These are phyloP conservation scores for Penicillium herquei DNA, from an alignment of 495 filamentous ascomycete species.

Conservation along the genomic window DNA sequence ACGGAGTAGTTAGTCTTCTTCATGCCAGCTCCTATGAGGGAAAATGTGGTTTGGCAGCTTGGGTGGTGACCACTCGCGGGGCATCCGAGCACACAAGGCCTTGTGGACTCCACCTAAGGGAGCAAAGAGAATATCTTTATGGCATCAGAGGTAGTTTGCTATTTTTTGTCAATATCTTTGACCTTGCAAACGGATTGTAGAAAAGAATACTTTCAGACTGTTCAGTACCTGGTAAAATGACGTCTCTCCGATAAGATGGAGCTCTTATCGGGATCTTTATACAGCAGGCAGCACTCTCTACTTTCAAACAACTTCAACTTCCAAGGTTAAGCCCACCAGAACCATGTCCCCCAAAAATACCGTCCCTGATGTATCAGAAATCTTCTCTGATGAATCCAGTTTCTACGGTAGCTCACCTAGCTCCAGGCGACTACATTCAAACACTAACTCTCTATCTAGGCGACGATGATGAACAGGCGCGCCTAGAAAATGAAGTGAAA, in stretches of 20 bases:
- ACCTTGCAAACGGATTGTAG: too few relatives aligned
- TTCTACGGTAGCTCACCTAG: conserved; percentile 58
- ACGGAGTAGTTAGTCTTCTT: too few relatives aligned
- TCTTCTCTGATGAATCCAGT: conserved; percentile 66
- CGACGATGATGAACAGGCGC: conserved; percentile 44
- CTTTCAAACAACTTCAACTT: neutral
- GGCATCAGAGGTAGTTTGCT: too few relatives aligned
- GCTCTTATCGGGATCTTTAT: neutral
- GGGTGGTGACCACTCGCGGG: too few relatives aligned
- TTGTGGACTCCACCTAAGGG: too few relatives aligned
- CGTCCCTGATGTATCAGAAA: neutral
- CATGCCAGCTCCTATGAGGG: too few relatives aligned
- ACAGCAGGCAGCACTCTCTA: conserved; percentile 1
- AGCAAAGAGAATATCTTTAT: too few relatives aligned
- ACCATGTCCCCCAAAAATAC: neutral
- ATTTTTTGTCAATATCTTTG: too few relatives aligned
- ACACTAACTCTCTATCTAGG: conserved; percentile 40
- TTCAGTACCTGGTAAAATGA: neutral
- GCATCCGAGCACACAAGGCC: too few relatives aligned
- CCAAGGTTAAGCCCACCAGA: too few relatives aligned
- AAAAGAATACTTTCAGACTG: too few relatives aligned
- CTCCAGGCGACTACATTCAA: neutral
- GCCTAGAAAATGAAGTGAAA: conserved; percentile 32
- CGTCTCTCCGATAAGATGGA: neutral
- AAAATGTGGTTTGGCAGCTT: too few relatives aligned